Evolutionary conservation across 371 early-diverging fungal species (phyloP), one percentile per base, ranked within the genome.

Genomic region (Mortierella sp.): DNA sequence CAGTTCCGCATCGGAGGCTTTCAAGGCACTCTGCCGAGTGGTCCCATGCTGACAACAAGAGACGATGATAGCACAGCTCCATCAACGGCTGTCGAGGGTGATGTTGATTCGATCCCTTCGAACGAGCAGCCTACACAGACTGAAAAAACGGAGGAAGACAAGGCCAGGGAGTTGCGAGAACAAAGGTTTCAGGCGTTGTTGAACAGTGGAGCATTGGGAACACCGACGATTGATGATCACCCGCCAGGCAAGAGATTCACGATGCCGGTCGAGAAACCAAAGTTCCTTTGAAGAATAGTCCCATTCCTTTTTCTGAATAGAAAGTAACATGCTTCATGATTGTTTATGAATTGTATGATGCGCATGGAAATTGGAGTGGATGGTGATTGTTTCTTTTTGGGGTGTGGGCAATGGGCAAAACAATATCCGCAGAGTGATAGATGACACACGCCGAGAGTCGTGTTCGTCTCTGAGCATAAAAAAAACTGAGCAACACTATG

Each of bases 1-100:
- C 49, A 23, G 49, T 63, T 43, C 65, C 75, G 52, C 42, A 52
- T 50, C 56, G 79, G 69, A 50, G 82, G 54, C 41, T 64, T 71
- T 32, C 42, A 50, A 19, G 44, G 62, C 23, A 15, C 14, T 0
- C 19, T 49, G 23, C 34, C 52, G 27, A 17, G n/a, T 27, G 39
- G 0, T 15, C 26, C 39, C 24, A 27, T 49, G 8, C n/a, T n/a
- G 50, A 19, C 50, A 21, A 21, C 27, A 15, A n/a, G 19, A 15
- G 15, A 11, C n/a, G 43, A 21, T 6, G 15, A 7, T 43, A n/a
- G n/a, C 7, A 6, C 17, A 15, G 43, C 9, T 15, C n/a, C 43
- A 17, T 1, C 43, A 43, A 6, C 43, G 7, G 34, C 28, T 44
- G 24, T 43, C 11, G 17, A 48, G 2, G 62, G 41, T 11, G 47